A percentile compares a stretch with the other conserved stretches of the same genome.
phyloP scores from a whole-genome alignment of 306 rosid species.

The Vigna hirtella region DNA sequence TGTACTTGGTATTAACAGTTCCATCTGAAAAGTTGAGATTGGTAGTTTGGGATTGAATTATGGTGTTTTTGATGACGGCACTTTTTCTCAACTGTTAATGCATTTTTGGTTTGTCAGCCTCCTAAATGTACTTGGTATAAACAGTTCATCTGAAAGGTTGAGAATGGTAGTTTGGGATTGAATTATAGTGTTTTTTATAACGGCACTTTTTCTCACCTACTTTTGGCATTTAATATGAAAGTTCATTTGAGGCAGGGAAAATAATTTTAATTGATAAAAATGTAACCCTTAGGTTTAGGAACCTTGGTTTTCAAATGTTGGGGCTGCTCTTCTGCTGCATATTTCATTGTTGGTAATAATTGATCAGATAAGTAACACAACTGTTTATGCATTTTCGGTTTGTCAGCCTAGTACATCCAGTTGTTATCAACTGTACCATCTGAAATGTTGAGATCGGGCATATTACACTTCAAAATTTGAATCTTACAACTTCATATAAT shows the following conservation, averaged over 20 bases:
- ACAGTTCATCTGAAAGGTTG: conserved; percentile 32
- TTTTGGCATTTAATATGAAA: conserved; percentile 33
- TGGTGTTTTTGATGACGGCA: neutral
- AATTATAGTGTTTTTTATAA: conserved; percentile 14
- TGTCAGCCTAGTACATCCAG: conserved; percentile 29
- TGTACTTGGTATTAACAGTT: conserved; percentile 27
- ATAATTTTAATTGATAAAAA: conserved; percentile 30
- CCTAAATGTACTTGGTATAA: conserved; percentile 26
- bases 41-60: conserved; percentile 14
- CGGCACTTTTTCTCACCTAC: conserved; percentile 25
- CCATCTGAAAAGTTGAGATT: conserved; percentile 35
- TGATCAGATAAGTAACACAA: conserved; percentile 31
- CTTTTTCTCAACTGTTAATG: conserved; percentile 7
- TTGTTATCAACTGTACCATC: conserved; percentile 16
- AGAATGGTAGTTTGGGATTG: conserved; percentile 7
- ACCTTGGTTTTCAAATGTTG: neutral
- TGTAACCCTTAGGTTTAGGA: neutral
- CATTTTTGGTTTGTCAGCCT: conserved; percentile 30
- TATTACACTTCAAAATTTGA: no score
- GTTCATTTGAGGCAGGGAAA: conserved; percentile 33
- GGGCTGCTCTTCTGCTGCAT: conserved; percentile 12
- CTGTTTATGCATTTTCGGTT: conserved; percentile 29
- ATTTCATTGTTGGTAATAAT: conserved; percentile 9
- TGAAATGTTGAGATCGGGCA: conserved; percentile 28
- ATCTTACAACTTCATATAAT: no score